These are phyloP conservation scores for Guyanaporus albipodus DNA, from an alignment of 768 basidiomycete species.

Conservation along the genomic window DNA sequence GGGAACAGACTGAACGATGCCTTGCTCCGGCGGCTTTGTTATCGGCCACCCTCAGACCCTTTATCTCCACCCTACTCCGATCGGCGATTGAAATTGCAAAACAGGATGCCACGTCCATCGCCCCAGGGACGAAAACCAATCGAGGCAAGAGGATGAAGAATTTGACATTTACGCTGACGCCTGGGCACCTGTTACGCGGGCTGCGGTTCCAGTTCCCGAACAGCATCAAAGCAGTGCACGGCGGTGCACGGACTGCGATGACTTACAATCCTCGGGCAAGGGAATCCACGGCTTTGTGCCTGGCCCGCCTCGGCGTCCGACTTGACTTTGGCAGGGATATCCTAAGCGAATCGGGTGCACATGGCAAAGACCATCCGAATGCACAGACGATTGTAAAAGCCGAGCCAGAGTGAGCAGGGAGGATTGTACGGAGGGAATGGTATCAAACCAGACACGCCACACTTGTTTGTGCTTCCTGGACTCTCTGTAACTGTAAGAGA, in stretches of 20 bases:
- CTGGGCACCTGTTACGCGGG: constrained; percentile 39
- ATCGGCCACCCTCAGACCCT: constrained; percentile 28
- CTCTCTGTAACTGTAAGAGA: too few relatives aligned
- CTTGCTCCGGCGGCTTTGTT: constrained; percentile 39
- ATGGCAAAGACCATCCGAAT: background rate
- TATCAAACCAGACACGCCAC: too few relatives aligned
- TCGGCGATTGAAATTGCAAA: constrained; percentile 32
- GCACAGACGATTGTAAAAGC: constrained; percentile 1
- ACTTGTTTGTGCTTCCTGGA: too few relatives aligned
- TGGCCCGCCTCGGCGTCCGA: constrained; percentile 31
- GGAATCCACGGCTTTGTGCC: constrained; percentile 25
- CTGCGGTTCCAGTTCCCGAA: constrained; percentile 17
- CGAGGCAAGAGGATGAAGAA: constrained; percentile 24
- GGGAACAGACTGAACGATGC: constrained; percentile 17
- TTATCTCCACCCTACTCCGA: constrained; percentile 33
- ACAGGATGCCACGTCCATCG: constrained; percentile 27
- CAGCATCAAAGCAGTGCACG: background rate
- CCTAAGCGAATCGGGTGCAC: background rate
- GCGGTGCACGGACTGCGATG: background rate
- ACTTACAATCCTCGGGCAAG: constrained; percentile 6
- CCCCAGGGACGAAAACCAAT: constrained; percentile 13
- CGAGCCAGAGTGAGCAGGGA: constrained; percentile 8
- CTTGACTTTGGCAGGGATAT: constrained; percentile 18
- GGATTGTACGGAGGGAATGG: background rate
- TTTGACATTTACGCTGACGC: constrained; percentile 32